Percentiles rank a stretch among this genome's conserved stretches.
phyloP scores from a whole-genome alignment of 495 filamentous ascomycete species.

The Bacidia gigantensis region DNA sequence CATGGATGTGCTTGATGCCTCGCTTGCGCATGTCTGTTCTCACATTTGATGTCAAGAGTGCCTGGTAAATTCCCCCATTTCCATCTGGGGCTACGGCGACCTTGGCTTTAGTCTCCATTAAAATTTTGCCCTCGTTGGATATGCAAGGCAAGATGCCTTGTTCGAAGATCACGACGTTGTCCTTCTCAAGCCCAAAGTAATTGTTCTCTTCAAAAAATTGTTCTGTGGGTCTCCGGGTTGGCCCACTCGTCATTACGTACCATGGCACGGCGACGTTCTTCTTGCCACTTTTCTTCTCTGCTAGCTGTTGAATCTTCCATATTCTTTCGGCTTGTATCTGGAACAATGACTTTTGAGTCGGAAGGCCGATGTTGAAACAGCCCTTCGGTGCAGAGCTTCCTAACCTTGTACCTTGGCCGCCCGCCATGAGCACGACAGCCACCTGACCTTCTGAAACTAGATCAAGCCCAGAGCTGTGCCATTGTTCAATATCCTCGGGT shows the following conservation, averaged over 20 bases:
- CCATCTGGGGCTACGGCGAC: conserved; percentile 97
- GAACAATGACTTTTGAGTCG: conserved; percentile 87
- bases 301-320: conserved; percentile 67
- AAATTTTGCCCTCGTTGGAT: conserved; percentile 93
- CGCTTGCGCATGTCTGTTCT: conserved; percentile 79
- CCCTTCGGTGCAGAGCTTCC: conserved; percentile 95
- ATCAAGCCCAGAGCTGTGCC: conserved; percentile 75
- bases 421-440: conserved; percentile 91
- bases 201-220: conserved; percentile 79
- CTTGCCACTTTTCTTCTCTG: conserved; percentile 54
- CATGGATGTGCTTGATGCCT: conserved; percentile 89
- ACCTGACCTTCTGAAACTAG: conserved; percentile 81
- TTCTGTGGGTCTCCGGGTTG: conserved; percentile 84
- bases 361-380: conserved; percentile 87
- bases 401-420: conserved; percentile 87
- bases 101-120: conserved; percentile 80
- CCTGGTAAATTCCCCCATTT: conserved; percentile 94
- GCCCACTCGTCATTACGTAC: conserved; percentile 99
- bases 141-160: conserved; percentile 95
- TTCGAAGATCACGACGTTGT: conserved; percentile 88
- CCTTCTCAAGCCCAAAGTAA: conserved; percentile 77
- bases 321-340: conserved; percentile 95
- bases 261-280: conserved; percentile 69
- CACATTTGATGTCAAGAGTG: conserved; percentile 66
- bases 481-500: conserved; percentile 60